These are phyloP conservation scores for Carex kokanica DNA, from an alignment of 176 grass and related monocot genomes.

Conservation along the genomic window DNA sequence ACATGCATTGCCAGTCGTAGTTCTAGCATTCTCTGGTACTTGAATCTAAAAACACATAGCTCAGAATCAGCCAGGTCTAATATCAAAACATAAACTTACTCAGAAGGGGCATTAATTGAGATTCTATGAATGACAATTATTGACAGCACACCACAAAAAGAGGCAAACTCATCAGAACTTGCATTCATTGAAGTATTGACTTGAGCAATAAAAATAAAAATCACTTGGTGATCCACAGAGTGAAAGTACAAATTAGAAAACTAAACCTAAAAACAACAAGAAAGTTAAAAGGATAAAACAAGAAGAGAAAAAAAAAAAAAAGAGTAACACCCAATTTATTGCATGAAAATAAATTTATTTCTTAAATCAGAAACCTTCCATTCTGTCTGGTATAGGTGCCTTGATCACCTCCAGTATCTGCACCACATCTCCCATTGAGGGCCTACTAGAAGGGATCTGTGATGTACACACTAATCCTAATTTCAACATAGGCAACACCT, in stretches of 20 bases:
- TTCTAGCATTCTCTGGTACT: background rate
- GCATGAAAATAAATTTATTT: background rate
- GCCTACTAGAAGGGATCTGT: conserved; percentile 82
- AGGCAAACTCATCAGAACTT: conserved; percentile 2
- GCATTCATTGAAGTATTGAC: conserved; percentile 12
- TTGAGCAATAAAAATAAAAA: conserved; percentile 9
- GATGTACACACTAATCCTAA: conserved; percentile 91
- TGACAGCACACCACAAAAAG: background rate
- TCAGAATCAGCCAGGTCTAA: background rate
- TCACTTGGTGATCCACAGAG: conserved; percentile 8
- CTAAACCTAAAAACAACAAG: conserved; percentile 7
- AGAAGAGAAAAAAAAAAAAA: background rate
- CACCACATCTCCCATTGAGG: conserved; percentile 90
- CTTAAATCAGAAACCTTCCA: conserved; percentile 45
- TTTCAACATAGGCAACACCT: conserved; percentile 92
- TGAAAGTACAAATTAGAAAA: conserved; percentile 16
- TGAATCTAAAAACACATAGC: background rate
- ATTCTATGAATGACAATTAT: background rate
- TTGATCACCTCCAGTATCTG: conserved; percentile 97
- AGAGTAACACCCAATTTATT: background rate
- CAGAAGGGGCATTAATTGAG: background rate
- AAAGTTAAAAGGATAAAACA: conserved; percentile 4
- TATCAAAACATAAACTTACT: background rate
- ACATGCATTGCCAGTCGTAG: too few relatives aligned
- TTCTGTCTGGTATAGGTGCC: conserved; percentile 49